Conservation (phyloP, 129 eudicot species). For the Tagetes patula region DNA sequence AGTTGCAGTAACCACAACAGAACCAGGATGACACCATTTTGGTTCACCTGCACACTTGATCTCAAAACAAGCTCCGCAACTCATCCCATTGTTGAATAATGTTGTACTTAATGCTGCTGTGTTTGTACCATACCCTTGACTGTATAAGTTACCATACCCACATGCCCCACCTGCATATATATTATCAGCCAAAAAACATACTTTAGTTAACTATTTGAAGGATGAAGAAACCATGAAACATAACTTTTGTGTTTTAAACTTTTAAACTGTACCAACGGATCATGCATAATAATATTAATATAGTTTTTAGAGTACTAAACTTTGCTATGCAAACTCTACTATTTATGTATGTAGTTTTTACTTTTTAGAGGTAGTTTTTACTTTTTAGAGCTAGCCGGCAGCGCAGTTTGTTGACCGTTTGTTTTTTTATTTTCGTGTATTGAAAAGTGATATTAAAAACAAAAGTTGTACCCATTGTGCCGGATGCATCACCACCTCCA, state of each 20-base stretch:
- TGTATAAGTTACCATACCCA: slow-evolving; percentile 80
- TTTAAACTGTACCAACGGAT: too few relatives aligned
- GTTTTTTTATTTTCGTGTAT: too few relatives aligned
- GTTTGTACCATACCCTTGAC: slow-evolving; percentile 78
- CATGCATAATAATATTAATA: too few relatives aligned
- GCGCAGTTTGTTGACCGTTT: too few relatives aligned
- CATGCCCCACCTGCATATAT: slow-evolving; percentile 75
- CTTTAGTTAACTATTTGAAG: background rate
- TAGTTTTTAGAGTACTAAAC: too few relatives aligned
- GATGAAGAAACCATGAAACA: background rate
- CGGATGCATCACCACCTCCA: slow-evolving; percentile 27
- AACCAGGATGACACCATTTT: slow-evolving; percentile 56
- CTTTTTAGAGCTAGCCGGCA: too few relatives aligned
- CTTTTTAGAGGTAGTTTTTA: too few relatives aligned
- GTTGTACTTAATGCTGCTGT: slow-evolving; percentile 87
- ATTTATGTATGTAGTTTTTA: too few relatives aligned
- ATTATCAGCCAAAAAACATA: slow-evolving; percentile 1
- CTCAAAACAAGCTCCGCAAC: slow-evolving; percentile 82
- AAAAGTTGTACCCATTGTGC: slow-evolving; percentile 37
- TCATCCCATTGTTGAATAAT: slow-evolving; percentile 67
- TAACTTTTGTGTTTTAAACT: background rate
- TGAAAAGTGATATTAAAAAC: too few relatives aligned
- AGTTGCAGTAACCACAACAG: slow-evolving; percentile 69
- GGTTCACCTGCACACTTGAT: slow-evolving; percentile 56
- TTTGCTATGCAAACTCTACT: too few relatives aligned